phyloP scores from a whole-genome alignment of 129 eudicot species.

The Centrapalus pauciflorus region DNA sequence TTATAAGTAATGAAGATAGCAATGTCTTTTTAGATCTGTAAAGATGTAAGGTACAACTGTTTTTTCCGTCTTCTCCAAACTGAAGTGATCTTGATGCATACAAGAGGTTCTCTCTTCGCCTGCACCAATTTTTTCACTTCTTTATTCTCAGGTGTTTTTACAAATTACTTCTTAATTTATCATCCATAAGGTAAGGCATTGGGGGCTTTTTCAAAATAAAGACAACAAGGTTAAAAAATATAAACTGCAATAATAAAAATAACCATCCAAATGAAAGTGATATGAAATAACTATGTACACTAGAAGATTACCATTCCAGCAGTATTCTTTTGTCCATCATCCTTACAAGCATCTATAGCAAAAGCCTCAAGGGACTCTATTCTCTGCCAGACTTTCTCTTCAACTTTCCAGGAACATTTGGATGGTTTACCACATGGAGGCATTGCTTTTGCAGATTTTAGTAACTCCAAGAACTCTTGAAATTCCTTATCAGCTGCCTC shows the following conservation, averaged over 20 bases:
- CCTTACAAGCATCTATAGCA: slow-evolving; percentile 69
- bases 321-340: slow-evolving; percentile 63
- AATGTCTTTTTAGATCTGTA: background rate
- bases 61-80: background rate
- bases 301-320: slow-evolving; percentile 62
- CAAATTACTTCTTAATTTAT: background rate
- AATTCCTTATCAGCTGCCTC: slow-evolving; percentile 87
- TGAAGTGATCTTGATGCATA: slow-evolving; percentile 6
- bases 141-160: background rate
- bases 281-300: background rate
- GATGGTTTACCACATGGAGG: slow-evolving; percentile 69
- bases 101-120: background rate
- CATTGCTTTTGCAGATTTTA: slow-evolving; percentile 64
- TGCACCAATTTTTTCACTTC: background rate
- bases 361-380: slow-evolving; percentile 82
- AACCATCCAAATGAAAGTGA: background rate
- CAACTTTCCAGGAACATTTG: slow-evolving; percentile 67
- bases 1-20: background rate
- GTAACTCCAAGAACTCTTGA: slow-evolving; percentile 54
- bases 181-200: background rate
- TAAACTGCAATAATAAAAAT: background rate
- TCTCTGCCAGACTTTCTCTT: slow-evolving; percentile 52
- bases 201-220: background rate
- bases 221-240: background rate
- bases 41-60: background rate